These are phyloP conservation scores for Thalassiosira allenii DNA, from an alignment of 352 stramenopile genomes.

Conservation along the genomic window DNA sequence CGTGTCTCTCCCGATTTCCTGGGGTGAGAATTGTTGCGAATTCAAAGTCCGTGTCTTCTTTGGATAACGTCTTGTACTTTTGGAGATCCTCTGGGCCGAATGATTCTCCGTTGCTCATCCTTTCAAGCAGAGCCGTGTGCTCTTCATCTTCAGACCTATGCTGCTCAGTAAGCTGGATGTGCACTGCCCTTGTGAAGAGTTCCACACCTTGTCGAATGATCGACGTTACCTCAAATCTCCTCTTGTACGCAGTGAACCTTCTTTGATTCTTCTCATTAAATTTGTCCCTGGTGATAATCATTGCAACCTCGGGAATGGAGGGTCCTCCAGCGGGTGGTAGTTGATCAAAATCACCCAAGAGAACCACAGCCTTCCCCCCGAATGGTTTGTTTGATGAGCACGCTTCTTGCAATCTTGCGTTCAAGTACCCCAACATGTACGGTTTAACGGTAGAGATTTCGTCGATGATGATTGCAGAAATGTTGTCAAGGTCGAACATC, in stretches of 20 bases:
- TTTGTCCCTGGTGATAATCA: constrained; percentile 16
- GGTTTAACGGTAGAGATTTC: constrained; percentile 44
- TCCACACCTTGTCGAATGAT: constrained; percentile 16
- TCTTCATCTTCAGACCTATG: constrained; percentile 29
- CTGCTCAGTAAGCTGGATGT: constrained; percentile 18
- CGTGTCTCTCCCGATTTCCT: constrained; percentile 24
- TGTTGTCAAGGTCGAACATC: constrained; percentile 23
- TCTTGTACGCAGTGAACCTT: neutral
- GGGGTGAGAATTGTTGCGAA: constrained; percentile 32
- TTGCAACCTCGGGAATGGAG: constrained; percentile 20
- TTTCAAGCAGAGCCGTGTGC: constrained; percentile 23
- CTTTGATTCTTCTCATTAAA: neutral
- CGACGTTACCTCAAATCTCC: constrained; percentile 1
- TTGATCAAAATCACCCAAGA: constrained; percentile 39
- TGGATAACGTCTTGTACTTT: constrained; percentile 11
- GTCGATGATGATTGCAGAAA: constrained; percentile 31
- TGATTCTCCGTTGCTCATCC: constrained; percentile 8
- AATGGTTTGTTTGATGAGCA: constrained; percentile 18
- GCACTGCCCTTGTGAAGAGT: constrained; percentile 17
- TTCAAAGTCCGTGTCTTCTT: constrained; percentile 15
- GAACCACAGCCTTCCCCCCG: constrained; percentile 26
- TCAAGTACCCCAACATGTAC: constrained; percentile 29
- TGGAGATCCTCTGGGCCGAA: constrained; percentile 15
- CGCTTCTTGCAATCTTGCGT: constrained; percentile 24
- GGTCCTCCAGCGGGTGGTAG: constrained; percentile 1